A percentile compares a stretch with the other conserved stretches of the same genome.
Evolutionary conservation across 2,329 filamentous ascomycete genomes (phyloP).

Genomic region (Thelonectria blattea): DNA sequence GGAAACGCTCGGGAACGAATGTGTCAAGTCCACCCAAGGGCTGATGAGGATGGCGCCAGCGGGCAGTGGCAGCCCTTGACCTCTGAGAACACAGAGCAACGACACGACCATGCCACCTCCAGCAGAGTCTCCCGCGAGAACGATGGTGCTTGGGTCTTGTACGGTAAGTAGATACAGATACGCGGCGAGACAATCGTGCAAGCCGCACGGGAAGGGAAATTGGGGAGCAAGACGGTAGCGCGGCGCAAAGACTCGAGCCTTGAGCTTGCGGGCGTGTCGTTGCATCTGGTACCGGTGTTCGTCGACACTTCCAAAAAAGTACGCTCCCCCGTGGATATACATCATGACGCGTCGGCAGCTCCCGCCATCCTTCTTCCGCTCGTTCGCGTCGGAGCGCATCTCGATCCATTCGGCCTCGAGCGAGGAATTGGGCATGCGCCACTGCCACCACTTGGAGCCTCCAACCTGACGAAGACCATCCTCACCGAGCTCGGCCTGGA

Average conservation of each 20-base stretch:
- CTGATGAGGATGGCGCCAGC: conserved; percentile 91
- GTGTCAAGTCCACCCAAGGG: conserved; percentile 94
- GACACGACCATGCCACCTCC: conserved; percentile 89
- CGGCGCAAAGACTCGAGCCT: conserved; percentile 86
- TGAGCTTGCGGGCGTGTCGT: conserved; percentile 90
- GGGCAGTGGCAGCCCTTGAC: conserved; percentile 82
- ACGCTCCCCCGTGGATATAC: conserved; percentile 92
- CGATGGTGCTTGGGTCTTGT: conserved; percentile 80
- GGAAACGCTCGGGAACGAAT: conserved; percentile 91
- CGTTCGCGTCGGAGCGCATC: conserved; percentile 78
- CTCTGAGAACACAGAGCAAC: conserved; percentile 79
- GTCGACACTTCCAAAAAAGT: conserved; percentile 94
- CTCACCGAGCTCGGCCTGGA: conserved; percentile 77
- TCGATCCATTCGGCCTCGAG: conserved; percentile 94
- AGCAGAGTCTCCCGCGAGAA: conserved; percentile 91
- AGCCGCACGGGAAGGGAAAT: conserved; percentile 91
- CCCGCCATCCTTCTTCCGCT: conserved; percentile 67
- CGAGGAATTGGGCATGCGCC: conserved; percentile 70
- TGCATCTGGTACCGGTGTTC: conserved; percentile 99
- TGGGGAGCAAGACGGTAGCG: conserved; percentile 89
- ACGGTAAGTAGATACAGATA: conserved; percentile 82
- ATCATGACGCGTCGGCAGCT: conserved; percentile 80
- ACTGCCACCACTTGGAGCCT: conserved; percentile 88
- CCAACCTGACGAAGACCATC: conserved; percentile 78
- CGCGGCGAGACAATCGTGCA: conserved; percentile 87